phyloP scores from a whole-genome alignment of 345 rosid species.

The Stellera chamaejasme region DNA sequence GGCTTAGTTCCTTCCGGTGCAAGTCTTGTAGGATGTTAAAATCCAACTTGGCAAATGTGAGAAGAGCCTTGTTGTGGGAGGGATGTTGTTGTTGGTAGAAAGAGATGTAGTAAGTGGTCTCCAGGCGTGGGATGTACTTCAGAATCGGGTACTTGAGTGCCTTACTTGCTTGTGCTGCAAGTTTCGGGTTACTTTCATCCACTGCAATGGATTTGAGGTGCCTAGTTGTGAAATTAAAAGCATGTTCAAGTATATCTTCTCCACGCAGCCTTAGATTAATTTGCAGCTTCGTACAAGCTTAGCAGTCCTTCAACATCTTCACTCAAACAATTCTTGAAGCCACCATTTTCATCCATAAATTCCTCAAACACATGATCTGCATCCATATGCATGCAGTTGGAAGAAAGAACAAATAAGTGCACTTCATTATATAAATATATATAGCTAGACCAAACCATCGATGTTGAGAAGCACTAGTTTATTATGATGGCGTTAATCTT shows the following conservation, averaged over 20 bases:
- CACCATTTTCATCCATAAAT: constrained; percentile 18
- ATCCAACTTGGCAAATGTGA: constrained; percentile 25
- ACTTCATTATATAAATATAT: not conserved
- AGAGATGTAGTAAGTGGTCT: constrained; percentile 15
- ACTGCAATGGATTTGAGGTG: constrained; percentile 1
- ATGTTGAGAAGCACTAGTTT: not conserved
- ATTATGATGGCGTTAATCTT: not conserved
- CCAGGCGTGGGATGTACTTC: constrained; percentile 11
- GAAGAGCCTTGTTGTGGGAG: constrained; percentile 5
- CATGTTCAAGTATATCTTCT: constrained; percentile 17
- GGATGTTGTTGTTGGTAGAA: constrained; percentile 11
- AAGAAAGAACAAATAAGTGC: too few species aligned
- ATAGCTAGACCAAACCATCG: not conserved
- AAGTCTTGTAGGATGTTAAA: constrained; percentile 21
- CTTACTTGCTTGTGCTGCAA: constrained; percentile 10
- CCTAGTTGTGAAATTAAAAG: constrained; percentile 9
- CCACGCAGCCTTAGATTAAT: constrained; percentile 9
- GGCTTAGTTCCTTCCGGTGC: constrained; percentile 18
- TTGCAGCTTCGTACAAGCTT: constrained; percentile 23
- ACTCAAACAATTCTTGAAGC: constrained; percentile 11
- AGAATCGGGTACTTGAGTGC: constrained; percentile 14
- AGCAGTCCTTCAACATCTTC: constrained; percentile 16
- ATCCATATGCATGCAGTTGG: too few species aligned
- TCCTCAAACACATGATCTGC: constrained; percentile 15
- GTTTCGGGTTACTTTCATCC: not conserved